These are phyloP conservation scores for Deakozyma indianensis DNA, from an alignment of 805 yeast genomes.

Conservation along the genomic window DNA sequence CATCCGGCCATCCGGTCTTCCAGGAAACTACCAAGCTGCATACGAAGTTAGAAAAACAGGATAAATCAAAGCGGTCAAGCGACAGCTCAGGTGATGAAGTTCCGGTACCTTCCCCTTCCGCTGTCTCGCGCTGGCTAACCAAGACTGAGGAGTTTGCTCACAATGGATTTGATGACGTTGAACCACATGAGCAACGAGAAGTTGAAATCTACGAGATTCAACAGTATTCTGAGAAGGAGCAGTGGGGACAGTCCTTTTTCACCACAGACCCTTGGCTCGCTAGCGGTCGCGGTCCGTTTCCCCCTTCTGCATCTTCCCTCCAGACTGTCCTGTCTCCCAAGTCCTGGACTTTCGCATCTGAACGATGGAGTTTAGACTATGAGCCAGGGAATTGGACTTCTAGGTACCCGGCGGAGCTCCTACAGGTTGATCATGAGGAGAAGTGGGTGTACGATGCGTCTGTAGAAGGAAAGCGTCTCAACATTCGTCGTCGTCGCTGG, in stretches of 20 bases:
- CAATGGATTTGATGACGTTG: slow-evolving; percentile 25
- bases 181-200: slow-evolving; percentile 31
- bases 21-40: neutral
- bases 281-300: neutral
- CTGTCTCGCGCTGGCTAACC: neutral
- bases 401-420: slow-evolving; percentile 35
- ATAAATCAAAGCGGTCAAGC: neutral
- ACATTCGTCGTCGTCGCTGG: slow-evolving; percentile 15
- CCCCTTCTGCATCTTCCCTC: neutral
- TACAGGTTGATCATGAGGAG: slow-evolving; percentile 53
- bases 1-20: slow-evolving; percentile 5
- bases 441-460: slow-evolving; percentile 73
- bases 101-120: neutral
- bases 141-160: slow-evolving; percentile 15
- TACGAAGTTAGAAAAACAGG: neutral
- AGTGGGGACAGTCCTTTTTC: neutral
- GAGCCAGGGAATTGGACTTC: slow-evolving; percentile 52
- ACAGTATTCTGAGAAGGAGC: slow-evolving; percentile 16
- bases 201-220: slow-evolving; percentile 63
- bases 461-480: slow-evolving; percentile 8
- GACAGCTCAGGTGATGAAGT: neutral
- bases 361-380: slow-evolving; percentile 47
- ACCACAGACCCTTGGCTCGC: neutral
- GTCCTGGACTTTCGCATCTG: slow-evolving; percentile 12
- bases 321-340: slow-evolving; percentile 11